phyloP scores from a whole-genome alignment of 2,329 filamentous ascomycete genomes.

The Talaromyces sp. region DNA sequence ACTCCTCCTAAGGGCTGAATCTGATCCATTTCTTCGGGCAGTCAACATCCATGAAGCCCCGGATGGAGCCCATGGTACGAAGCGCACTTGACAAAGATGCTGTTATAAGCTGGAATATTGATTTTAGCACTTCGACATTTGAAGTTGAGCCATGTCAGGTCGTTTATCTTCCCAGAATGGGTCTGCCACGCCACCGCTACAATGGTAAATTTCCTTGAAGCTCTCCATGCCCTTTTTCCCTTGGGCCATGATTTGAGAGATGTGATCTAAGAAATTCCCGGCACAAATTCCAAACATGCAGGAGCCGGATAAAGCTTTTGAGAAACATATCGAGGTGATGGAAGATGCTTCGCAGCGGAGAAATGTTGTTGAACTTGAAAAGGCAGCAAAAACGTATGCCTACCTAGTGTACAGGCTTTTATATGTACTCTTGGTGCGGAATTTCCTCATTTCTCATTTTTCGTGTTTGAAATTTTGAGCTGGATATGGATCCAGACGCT shows the following conservation, averaged over 20 bases:
- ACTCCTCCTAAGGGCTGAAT: slow-evolving; percentile 6
- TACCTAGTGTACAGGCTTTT: background rate
- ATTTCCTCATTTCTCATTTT: no score
- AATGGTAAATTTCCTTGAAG: background rate
- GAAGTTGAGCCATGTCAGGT: no score
- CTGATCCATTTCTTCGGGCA: slow-evolving; percentile 1
- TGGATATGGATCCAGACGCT: background rate
- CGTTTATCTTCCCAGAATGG: slow-evolving; percentile 1
- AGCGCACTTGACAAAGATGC: background rate
- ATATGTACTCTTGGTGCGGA: no score
- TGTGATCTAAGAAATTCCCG: background rate
- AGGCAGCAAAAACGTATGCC: no score
- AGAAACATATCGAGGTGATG: background rate
- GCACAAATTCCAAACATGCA: background rate
- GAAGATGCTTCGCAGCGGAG: background rate
- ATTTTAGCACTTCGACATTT: no score
- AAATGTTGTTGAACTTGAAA: background rate
- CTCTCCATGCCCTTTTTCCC: background rate
- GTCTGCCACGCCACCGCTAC: background rate
- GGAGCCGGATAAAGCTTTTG: background rate
- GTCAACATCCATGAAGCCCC: background rate
- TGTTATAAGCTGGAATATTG: background rate
- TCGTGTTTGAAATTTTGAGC: background rate
- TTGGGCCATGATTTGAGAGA: background rate
- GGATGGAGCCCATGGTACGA: background rate